Evolutionary conservation across 306 rosid genomes (phyloP).

Genomic region (Canavalia gladiata): DNA sequence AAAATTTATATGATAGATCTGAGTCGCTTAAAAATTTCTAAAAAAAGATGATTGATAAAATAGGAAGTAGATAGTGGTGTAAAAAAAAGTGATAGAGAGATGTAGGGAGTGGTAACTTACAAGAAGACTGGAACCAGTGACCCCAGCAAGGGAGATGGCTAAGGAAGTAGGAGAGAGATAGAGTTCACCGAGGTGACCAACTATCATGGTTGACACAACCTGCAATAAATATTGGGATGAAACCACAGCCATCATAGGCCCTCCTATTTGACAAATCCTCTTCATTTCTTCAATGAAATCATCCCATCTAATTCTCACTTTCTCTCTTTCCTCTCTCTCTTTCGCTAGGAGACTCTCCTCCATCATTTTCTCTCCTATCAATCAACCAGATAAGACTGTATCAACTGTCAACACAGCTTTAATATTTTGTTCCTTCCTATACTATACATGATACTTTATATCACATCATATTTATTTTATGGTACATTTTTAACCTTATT

Average conservation of each 20-base stretch:
- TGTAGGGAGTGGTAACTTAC: constrained; percentile 23
- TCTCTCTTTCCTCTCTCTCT: background rate
- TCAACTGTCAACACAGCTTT: too few relatives aligned
- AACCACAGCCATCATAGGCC: constrained; percentile 53
- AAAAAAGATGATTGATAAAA: too few relatives aligned
- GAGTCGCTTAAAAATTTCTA: too few relatives aligned
- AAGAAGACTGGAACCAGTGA: constrained; percentile 62
- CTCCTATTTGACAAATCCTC: constrained; percentile 50
- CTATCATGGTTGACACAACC: constrained; percentile 58
- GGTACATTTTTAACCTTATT: too few relatives aligned
- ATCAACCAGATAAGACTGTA: too few relatives aligned
- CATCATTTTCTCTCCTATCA: too few relatives aligned
- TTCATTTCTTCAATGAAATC: constrained; percentile 48
- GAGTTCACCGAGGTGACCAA: constrained; percentile 60
- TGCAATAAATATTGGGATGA: constrained; percentile 57
- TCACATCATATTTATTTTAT: too few relatives aligned
- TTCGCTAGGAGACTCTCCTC: background rate
- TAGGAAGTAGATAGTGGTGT: too few relatives aligned
- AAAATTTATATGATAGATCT: too few relatives aligned
- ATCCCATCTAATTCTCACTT: background rate
- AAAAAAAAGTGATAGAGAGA: too few relatives aligned
- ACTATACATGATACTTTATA: too few relatives aligned
- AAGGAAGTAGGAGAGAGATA: constrained; percentile 60
- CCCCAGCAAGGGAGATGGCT: constrained; percentile 56
- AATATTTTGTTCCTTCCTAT: too few relatives aligned